Base-by-base conservation (phyloP, 2,329 filamentous ascomycete genomes). In the Neofusicoccum kwambonambiense region DNA sequence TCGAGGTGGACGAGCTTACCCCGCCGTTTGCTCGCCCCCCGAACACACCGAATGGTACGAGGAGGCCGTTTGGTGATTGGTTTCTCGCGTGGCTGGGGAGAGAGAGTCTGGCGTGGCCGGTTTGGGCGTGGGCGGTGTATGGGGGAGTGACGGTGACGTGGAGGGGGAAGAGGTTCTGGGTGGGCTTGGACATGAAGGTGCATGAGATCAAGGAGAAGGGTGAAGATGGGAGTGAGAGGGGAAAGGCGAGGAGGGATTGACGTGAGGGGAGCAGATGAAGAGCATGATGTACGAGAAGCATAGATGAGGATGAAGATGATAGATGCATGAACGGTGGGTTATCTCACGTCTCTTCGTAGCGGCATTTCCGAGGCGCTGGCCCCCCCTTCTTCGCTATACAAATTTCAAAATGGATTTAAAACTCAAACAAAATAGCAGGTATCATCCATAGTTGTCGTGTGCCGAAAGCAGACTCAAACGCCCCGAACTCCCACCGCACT, bases 41-140 rank as follows among this genome's bases (percentile, higher is more conserved):
- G 74, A 68, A 82, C 80, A 71, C 2, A 5, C 67, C 73, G 1
- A 66, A 58, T 73, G 80, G 70, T 72, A 81, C 72, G 66, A 80
- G 77, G 60, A 82, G 91, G 42, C 79, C 83, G 0, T 90, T 95
- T 64, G 68, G 76, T 0, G 84, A 90, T 68, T 99, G 93, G 91
- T 73, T 95, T 3, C 75, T 84, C 5, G 90, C 93, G 0, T 99
- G 96, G 95, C 70, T 96, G 0, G 92, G 90, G 0, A 84, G 95
- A 37, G 95, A 99, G 78, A 69, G 86, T 0, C 81, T 97, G 8
- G 93, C 95, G 0, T 81, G 97, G 51, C 93, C 93, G 0, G 90
- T 99, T 66, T 99, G 95, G 95, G 80, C 87, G 0, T 93, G 90
- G 86, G 95, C 95, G 0, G 91, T 97, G 19, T 87, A 92, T 70